phyloP scores from a whole-genome alignment of 2,329 filamentous ascomycete genomes.

The Fusarium irregulare region DNA sequence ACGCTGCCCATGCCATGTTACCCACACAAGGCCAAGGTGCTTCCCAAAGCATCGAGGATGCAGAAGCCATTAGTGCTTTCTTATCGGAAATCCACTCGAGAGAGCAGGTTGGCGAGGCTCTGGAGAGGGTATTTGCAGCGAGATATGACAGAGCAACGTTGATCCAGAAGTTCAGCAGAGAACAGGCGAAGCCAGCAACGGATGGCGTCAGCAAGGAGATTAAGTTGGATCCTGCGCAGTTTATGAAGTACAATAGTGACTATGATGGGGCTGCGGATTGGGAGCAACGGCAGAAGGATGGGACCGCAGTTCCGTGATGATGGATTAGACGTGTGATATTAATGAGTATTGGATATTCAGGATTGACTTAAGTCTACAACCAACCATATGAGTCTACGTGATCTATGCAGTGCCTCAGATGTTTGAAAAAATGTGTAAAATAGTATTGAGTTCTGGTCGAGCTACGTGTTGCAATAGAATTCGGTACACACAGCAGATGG shows the following conservation, averaged over 20 bases:
- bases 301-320: conserved; percentile 4
- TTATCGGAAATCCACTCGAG: not conserved
- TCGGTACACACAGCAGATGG: conserved; percentile 59
- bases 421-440: no score
- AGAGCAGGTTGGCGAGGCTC: not conserved
- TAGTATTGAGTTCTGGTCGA: not conserved
- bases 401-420: no score
- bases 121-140: conserved; percentile 14
- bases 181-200: conserved; percentile 37
- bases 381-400: no score
- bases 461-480: not conserved
- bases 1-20: conserved; percentile 17
- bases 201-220: conserved; percentile 28
- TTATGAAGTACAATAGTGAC: conserved; percentile 40
- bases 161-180: conserved; percentile 39
- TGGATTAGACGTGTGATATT: not conserved
- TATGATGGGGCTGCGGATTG: conserved; percentile 36
- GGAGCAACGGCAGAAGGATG: conserved; percentile 32
- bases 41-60: conserved; percentile 19
- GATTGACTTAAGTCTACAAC: no score
- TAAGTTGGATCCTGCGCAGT: conserved; percentile 37
- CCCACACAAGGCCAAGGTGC: conserved; percentile 20
- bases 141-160: conserved; percentile 28
- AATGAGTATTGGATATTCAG: not conserved
- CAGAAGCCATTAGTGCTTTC: conserved; percentile 8